Evolutionary conservation across 2,329 filamentous ascomycete genomes (phyloP).

Genomic region (Blastomyces percursus): DNA sequence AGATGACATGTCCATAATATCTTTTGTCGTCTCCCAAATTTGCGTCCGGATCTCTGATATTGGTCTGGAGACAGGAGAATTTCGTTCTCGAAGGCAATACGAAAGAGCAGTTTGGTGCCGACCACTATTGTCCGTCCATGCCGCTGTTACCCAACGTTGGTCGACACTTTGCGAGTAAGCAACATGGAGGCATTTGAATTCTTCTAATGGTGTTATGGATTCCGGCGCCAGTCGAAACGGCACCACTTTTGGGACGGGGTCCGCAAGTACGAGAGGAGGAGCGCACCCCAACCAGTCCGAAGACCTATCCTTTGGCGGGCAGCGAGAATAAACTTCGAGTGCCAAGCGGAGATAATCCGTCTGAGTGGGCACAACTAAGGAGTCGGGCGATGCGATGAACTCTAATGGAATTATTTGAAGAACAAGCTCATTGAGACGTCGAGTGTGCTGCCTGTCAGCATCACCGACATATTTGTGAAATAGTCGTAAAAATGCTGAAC

Average conservation of each 20-base stretch:
- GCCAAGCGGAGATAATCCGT: conserved; percentile 41
- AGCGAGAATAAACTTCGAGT: conserved; percentile 48
- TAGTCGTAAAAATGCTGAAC: conserved; percentile 46
- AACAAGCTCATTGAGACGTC: conserved; percentile 39
- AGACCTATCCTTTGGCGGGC: conserved; percentile 35
- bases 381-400: conserved; percentile 43
- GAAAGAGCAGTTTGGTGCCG: conserved; percentile 43
- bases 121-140: conserved; percentile 50
- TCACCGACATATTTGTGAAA: conserved; percentile 43
- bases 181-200: conserved; percentile 48
- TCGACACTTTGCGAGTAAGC: conserved; percentile 47
- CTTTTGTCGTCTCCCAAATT: conserved; percentile 47
- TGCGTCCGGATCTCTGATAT: conserved; percentile 44
- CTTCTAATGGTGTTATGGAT: conserved; percentile 44
- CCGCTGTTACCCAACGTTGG: conserved; percentile 47
- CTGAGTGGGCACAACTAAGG: conserved; percentile 42
- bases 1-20: conserved; percentile 42
- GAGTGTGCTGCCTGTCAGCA: conserved; percentile 23
- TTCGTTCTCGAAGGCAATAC: conserved; percentile 41
- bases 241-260: conserved; percentile 42
- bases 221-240: conserved; percentile 46
- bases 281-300: conserved; percentile 36
- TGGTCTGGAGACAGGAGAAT: conserved; percentile 21
- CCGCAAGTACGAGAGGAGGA: conserved; percentile 45
- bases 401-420: conserved; percentile 48